These are phyloP conservation scores for Cladophialophora yegresii DNA, from an alignment of 2,329 filamentous ascomycete species.

Conservation along the genomic window DNA sequence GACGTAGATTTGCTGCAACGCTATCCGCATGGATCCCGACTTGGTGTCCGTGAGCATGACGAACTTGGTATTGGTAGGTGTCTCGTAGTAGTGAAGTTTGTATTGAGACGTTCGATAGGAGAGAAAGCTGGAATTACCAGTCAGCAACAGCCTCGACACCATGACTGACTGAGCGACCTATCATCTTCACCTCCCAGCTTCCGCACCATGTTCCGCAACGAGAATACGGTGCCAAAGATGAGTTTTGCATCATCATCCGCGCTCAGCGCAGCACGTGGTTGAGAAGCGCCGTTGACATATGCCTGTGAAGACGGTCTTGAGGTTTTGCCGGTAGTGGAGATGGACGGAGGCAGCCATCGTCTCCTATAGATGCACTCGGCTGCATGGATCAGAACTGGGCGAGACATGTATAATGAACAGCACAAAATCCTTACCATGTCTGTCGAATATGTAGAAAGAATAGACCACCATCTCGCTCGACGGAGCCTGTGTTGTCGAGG, in stretches of 20 bases:
- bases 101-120: conserved; percentile 92
- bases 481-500: background rate
- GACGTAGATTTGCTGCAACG: conserved; percentile 96
- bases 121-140: conserved; percentile 67
- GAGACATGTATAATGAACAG: background rate
- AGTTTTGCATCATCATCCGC: conserved; percentile 88
- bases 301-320: conserved; percentile 54
- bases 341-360: conserved; percentile 69
- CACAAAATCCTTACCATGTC: conserved; percentile 70
- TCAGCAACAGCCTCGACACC: conserved; percentile 24
- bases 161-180: conserved; percentile 48
- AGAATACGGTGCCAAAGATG: conserved; percentile 96
- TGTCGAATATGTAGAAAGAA: conserved; percentile 98
- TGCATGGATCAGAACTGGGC: conserved; percentile 46
- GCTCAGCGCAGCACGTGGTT: conserved; percentile 49
- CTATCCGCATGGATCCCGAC: conserved; percentile 86
- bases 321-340: conserved; percentile 50
- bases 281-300: conserved; percentile 47
- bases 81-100: conserved; percentile 99
- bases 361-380: conserved; percentile 97
- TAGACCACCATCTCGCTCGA: conserved; percentile 77
- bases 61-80: conserved; percentile 90
- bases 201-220: conserved; percentile 91
- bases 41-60: conserved; percentile 93
- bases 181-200: conserved; percentile 93